These are phyloP conservation scores for Exserohilum turcica DNA, from an alignment of 2,329 filamentous ascomycete species.

Conservation along the genomic window DNA sequence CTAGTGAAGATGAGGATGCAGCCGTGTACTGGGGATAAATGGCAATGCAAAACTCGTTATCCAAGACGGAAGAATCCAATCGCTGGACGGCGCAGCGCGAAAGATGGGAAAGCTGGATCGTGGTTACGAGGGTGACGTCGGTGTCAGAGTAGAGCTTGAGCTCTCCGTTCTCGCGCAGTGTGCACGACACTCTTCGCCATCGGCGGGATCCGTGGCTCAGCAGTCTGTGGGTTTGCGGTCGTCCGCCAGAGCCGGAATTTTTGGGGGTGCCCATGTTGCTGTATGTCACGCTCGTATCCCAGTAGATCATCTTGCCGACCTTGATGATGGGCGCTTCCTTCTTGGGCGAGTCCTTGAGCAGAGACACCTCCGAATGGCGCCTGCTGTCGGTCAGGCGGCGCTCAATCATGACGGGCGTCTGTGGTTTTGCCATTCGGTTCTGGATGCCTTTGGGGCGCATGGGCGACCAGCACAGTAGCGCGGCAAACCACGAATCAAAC, in stretches of 20 bases:
- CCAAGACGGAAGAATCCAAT: slow-evolving; percentile 85
- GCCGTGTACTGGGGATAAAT: slow-evolving; percentile 93
- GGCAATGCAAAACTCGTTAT: slow-evolving; percentile 91
- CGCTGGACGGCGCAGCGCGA: slow-evolving; percentile 90
- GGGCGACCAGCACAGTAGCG: slow-evolving; percentile 81
- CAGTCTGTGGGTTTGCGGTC: slow-evolving; percentile 60
- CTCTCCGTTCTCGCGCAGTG: slow-evolving; percentile 91
- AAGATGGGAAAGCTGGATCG: slow-evolving; percentile 85
- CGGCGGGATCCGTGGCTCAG: slow-evolving; percentile 64
- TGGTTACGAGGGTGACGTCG: slow-evolving; percentile 77
- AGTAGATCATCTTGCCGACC: slow-evolving; percentile 68
- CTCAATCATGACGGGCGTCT: slow-evolving; percentile 48
- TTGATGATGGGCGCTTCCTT: slow-evolving; percentile 84
- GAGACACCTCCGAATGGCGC: slow-evolving; percentile 56
- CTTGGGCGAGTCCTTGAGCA: slow-evolving; percentile 70
- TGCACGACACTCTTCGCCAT: slow-evolving; percentile 90
- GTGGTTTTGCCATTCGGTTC: slow-evolving; percentile 59
- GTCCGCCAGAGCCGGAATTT: slow-evolving; percentile 33
- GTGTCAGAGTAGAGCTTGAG: slow-evolving; percentile 89
- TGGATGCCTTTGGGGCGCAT: slow-evolving; percentile 64
- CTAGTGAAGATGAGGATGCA: slow-evolving; percentile 71
- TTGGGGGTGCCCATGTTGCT: slow-evolving; percentile 50
- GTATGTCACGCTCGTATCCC: slow-evolving; percentile 69
- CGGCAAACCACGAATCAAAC: slow-evolving; percentile 79
- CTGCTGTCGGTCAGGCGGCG: slow-evolving; percentile 49